A percentile compares a stretch with the other conserved stretches of the same genome.
These are phyloP conservation scores for Triticum dicoccoides DNA, from an alignment of 176 grass and related monocot genomes.

Conservation along the genomic window DNA sequence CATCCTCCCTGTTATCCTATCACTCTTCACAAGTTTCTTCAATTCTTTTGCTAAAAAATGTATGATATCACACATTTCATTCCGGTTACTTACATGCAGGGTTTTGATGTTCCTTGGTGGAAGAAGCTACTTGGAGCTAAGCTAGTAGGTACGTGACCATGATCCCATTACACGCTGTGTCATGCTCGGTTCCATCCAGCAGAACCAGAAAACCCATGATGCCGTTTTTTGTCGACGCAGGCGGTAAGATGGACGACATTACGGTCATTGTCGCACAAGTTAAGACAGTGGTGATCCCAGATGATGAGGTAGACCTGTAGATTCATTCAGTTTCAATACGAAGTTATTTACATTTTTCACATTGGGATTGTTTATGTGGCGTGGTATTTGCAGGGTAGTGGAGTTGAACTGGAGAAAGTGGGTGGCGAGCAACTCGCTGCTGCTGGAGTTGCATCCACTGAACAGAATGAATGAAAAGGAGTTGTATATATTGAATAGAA, in stretches of 20 bases:
- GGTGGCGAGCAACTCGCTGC: neutral
- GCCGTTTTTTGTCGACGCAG: conserved; percentile 32
- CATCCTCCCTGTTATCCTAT: neutral
- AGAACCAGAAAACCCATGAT: neutral
- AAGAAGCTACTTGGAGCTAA: conserved; percentile 85
- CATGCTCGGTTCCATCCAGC: conserved; percentile 2
- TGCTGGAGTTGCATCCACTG: neutral
- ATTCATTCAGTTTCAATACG: neutral
- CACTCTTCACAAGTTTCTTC: neutral
- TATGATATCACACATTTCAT: neutral
- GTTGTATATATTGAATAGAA: neutral
- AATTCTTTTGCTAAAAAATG: neutral
- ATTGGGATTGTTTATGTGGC: neutral
- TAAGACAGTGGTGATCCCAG: conserved; percentile 30
- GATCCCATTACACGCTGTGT: neutral
- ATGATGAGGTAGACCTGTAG: conserved; percentile 32
- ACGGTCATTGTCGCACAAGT: conserved; percentile 75
- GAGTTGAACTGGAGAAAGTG: neutral
- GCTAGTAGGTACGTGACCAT: conserved; percentile 50
- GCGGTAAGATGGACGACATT: conserved; percentile 96
- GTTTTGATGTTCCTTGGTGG: conserved; percentile 80
- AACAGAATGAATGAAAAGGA: conserved; percentile 18
- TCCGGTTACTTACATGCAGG: conserved; percentile 45
- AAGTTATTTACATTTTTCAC: neutral
- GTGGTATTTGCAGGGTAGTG: conserved; percentile 23